Percentiles rank a stretch among this genome's conserved stretches.
These are phyloP conservation scores for Saksenaea oblongispora DNA, from an alignment of 371 early-diverging fungal genomes.

Conservation along the genomic window DNA sequence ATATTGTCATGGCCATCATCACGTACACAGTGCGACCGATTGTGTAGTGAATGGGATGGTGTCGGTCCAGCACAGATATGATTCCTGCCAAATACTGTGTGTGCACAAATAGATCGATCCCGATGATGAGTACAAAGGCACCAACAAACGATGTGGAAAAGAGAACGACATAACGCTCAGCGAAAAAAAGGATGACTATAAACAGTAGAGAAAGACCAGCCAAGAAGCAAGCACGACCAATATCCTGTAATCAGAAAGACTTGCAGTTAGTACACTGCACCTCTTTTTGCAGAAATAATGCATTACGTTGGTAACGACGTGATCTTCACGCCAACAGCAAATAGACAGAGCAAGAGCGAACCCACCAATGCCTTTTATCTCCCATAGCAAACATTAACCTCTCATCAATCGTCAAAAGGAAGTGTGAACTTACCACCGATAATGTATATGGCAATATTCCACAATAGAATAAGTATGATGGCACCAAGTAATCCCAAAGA, in stretches of 20 bases:
- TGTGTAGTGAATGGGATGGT: conserved; percentile 17
- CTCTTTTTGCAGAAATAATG: conserved; percentile 2
- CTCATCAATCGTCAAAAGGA: neutral
- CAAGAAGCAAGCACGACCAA: conserved; percentile 26
- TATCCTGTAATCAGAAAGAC: conserved; percentile 3
- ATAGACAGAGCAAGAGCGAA: conserved; percentile 36
- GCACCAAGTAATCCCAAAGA: conserved; percentile 28
- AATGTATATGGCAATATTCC: conserved; percentile 26
- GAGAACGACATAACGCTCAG: conserved; percentile 21
- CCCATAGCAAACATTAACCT: neutral
- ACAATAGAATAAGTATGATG: conserved; percentile 20
- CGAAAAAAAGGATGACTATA: conserved; percentile 15
- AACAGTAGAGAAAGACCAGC: conserved; percentile 19
- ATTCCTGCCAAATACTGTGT: conserved; percentile 25
- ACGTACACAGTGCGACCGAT: conserved; percentile 16
- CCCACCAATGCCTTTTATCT: conserved; percentile 21
- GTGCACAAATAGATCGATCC: conserved; percentile 19
- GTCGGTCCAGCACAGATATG: conserved; percentile 18
- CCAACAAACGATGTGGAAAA: conserved; percentile 23
- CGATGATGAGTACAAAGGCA: conserved; percentile 19
- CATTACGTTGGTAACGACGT: conserved; percentile 22
- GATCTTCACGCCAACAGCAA: conserved; percentile 35
- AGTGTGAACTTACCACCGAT: conserved; percentile 18
- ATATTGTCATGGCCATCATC: conserved; percentile 23
- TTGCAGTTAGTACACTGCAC: neutral